Conservation (phyloP, 2,329 filamentous ascomycete species). For the Aspergillus sp. region DNA sequence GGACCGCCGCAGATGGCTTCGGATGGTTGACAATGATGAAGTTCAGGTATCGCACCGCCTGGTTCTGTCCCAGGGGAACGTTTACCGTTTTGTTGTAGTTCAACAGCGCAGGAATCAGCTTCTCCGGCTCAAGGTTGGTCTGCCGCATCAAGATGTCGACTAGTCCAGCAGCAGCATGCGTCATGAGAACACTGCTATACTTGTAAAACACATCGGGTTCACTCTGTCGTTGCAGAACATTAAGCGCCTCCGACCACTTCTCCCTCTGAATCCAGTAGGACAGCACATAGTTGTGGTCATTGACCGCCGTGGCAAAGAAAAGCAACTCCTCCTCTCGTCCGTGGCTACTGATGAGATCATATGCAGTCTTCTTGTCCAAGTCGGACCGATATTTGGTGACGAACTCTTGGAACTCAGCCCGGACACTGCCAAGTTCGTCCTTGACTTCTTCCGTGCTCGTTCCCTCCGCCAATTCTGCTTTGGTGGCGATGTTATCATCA, state of each 20-base stretch:
- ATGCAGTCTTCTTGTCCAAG: constrained; percentile 86
- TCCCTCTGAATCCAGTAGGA: constrained; percentile 98
- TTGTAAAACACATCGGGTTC: constrained; percentile 93
- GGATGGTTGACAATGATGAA: constrained; percentile 84
- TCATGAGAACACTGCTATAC: constrained; percentile 96
- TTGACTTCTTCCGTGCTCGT: constrained; percentile 67
- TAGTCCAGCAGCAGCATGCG: constrained; percentile 77
- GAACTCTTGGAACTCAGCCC: constrained; percentile 85
- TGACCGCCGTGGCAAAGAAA: constrained; percentile 82
- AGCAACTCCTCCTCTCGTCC: constrained; percentile 90
- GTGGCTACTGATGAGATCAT: constrained; percentile 94
- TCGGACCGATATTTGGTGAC: constrained; percentile 81
- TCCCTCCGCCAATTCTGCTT: constrained; percentile 75
- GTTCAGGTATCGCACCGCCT: constrained; percentile 89
- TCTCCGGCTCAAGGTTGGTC: constrained; percentile 77
- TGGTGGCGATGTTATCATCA: constrained; percentile 90
- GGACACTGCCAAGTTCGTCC: constrained; percentile 69
- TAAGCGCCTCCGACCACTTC: constrained; percentile 82
- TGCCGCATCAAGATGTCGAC: constrained; percentile 97
- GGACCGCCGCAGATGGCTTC: constrained; percentile 80
- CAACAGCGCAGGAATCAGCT: constrained; percentile 87
- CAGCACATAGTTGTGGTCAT: constrained; percentile 92
- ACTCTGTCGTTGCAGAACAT: constrained; percentile 88
- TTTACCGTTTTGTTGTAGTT: constrained; percentile 81
- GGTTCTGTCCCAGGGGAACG: constrained; percentile 73